Evolutionary conservation across 2,329 filamentous ascomycete species (phyloP), one percentile per base, ranked within the genome.

Genomic region (Huntiella bhutanensis): DNA sequence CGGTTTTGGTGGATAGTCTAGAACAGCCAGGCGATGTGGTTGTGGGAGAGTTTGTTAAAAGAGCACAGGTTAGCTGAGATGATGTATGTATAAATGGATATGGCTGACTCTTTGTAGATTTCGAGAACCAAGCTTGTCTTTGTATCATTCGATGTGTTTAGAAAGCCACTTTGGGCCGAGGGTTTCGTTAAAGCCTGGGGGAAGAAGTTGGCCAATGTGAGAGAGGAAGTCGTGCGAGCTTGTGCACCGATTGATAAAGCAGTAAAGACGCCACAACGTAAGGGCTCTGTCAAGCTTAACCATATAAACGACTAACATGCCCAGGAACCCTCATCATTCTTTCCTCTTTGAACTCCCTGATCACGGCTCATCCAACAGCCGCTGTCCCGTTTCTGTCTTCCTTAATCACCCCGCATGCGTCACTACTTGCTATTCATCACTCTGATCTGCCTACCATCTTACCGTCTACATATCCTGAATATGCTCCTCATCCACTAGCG

Each of bases 381-480:
- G 66, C 84, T 7, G 73, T 76, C 11, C 64, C 68, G 48, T 86
- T 84, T 57, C 76, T 91, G 43, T 82, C 77, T 17, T 75, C 73
- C 48, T 62, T 79, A 51, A 72, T 84, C 54, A 68, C 70, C 2
- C 80, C 83, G 1, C 58, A 66, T 28, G 73, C 78, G 33, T 86
- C 82, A 4, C 69, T 95, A 37, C 65, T 95, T 5, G 79, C 77
- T 38, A 73, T 81, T 49, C 93, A 92, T 60, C 91, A 96, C 64
- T 67, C 71, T 45, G 88, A 96, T 61, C 70, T 88, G 3, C 80
- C 84, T 1, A 60, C 75, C 19, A 54, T 64, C 46, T 60, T 70
- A 61, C 60, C 58, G 28, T 61, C 48, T 33, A 57, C 59, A 5
- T 61, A 59, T 45, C 63, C 60, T 53, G 67, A 72, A 55, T 77